A percentile compares a stretch with the other conserved stretches of the same genome.
Evolutionary conservation across 2,329 filamentous ascomycete genomes (phyloP).

Genomic region (Fonsecaea monophora): DNA sequence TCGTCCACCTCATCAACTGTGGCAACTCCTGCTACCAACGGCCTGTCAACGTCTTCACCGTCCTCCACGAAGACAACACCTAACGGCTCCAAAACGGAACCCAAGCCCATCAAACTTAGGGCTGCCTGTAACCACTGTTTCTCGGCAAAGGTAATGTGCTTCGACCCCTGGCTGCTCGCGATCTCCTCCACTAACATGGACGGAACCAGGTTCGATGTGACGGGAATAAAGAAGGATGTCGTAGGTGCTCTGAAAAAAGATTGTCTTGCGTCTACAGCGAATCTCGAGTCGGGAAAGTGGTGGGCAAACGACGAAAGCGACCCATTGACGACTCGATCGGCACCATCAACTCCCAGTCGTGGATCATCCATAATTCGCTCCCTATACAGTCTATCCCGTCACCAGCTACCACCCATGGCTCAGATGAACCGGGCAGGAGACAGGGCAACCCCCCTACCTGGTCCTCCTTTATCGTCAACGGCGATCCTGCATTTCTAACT

Average conservation of each 20-base stretch:
- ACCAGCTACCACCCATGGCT: constrained; percentile 35
- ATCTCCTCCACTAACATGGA: constrained; percentile 20
- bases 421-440: constrained; percentile 29
- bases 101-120: constrained; percentile 39
- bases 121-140: constrained; percentile 41
- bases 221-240: constrained; percentile 40
- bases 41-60: constrained; percentile 10
- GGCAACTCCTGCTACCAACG: constrained; percentile 6
- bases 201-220: constrained; percentile 39
- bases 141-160: constrained; percentile 37
- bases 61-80: constrained; percentile 17
- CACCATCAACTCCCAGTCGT: constrained; percentile 32
- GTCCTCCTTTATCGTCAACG: constrained; percentile 31
- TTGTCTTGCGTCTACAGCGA: constrained; percentile 40
- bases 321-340: constrained; percentile 35
- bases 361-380: constrained; percentile 28
- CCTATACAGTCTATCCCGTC: constrained; percentile 37
- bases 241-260: constrained; percentile 39
- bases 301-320: constrained; percentile 41
- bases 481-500: constrained; percentile 30
- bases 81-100: constrained; percentile 25
- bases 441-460: constrained; percentile 30
- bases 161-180: background rate
- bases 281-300: constrained; percentile 40
- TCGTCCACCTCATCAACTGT: constrained; percentile 15